Evolutionary conservation across 2,329 filamentous ascomycete species (phyloP), one percentile per base, ranked within the genome.

Genomic region (Lachnellula occidentalis): DNA sequence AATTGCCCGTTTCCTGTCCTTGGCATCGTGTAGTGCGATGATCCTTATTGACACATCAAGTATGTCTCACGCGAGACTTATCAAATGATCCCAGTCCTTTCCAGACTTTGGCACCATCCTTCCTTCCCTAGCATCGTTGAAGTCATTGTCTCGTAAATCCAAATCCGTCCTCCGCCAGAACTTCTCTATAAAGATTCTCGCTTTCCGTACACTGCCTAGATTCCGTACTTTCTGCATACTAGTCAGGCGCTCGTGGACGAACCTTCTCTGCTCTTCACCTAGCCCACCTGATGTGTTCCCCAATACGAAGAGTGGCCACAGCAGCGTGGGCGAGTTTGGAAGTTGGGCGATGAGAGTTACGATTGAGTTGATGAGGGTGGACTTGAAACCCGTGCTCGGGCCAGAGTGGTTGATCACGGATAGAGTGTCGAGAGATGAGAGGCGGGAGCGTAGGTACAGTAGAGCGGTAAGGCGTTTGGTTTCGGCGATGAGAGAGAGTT

Each of bases 141-240:
- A 27, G 7, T 9, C 27, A 27, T 27, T 27, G 9, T 27, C 27
- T 27, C 27, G 27, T 27, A 27, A 2, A 27, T 27, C 27, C 7
- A 27, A 2, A 27, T 27, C 27, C 7, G 14, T 34, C 24, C 45
- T 47, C 24, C n/a, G 24, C 45, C 45, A 47, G 11, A 27, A 27
- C 19, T 47, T 37, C 36, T 50, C 48, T 6, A 50, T 24, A 11
- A 39, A 24, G 8, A 24, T 14, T 17, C 48, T 50, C 22, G 48
- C 48, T 31, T 22, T 39, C 48, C 48, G 41, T 12, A 50, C 36
- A 17, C 48, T 50, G 34, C 48, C 48, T 22, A 50, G 34, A 19
- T 50, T 50, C 37, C 48, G 27, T 15, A 42, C 22, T 27, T 27
- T 50, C 36, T 31, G 34, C 36, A 50, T 5, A 27, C 8, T 37